Base-by-base conservation (phyloP, 371 early-diverging fungal species). In the Apophysomyces trapeziformis region DNA sequence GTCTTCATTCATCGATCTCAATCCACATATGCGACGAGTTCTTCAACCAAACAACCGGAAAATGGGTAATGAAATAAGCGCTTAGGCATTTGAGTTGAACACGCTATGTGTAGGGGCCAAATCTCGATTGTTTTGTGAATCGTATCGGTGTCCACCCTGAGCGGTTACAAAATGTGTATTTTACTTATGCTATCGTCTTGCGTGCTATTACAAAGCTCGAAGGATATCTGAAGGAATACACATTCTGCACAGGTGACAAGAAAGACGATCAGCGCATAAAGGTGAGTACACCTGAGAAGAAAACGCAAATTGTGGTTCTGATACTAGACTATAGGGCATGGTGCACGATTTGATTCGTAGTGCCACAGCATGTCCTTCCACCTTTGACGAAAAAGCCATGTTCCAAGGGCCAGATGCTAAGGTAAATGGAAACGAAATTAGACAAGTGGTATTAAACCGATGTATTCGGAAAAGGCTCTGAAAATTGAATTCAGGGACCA, bases 1-100 rank as follows among this genome's bases (percentile, higher is more conserved):
- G 95, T 1, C 85, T 99, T 18, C 99, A 99, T 71, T 85, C 97
- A 0, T 98, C 98, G 21, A 96, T 97, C n/a, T 97, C 98, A 0
- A 93, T 95, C 21, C 99, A 99, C 76, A 93, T 99, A 46, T 98
- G 98, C 72, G 86, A 93, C 59, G 92, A 98, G 73, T 93, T 89
- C 81, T 90, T 95, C 69, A 87, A 98, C 70, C 80, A 87, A 61
- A 89, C 89, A 0, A 92, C 95, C 2, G 92, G 93, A 14, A 76
- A 82, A 72, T 99, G 98, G 98, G 92, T 92, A 87, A 69, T 74
- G 63, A 16, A n/a, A 50, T 9, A 21, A 16, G 5, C 18, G 46
- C 6, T 26, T 13, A 36, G 7, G 39, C n/a, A 41, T 12, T 45
- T 6, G 41, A 16, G 12, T 9, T 47, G 13, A 60, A 57, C 41